Conservation (phyloP, 2,329 filamentous ascomycete genomes). For the Alternaria infectoria region DNA sequence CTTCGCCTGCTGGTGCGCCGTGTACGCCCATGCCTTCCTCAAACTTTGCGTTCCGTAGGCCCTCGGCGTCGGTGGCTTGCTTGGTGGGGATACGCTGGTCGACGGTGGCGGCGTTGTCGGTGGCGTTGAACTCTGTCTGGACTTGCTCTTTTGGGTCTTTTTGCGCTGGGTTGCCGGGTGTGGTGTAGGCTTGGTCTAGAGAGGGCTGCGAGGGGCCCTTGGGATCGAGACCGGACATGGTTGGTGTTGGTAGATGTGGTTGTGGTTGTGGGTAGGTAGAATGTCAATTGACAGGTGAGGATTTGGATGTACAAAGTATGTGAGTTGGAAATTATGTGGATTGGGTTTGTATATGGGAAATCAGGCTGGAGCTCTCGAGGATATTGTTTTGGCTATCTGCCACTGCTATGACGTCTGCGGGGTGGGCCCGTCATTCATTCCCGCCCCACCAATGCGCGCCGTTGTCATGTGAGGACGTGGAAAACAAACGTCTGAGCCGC, state of each 20-base stretch:
- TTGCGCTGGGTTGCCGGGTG: constrained; percentile 53
- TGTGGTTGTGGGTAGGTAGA: not conserved
- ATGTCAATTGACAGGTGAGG: not conserved
- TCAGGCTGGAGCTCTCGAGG: not conserved
- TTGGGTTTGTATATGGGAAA: constrained; percentile 6
- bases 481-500: constrained; percentile 9
- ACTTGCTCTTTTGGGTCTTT: constrained; percentile 50
- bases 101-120: constrained; percentile 31
- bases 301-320: not conserved
- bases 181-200: constrained; percentile 54
- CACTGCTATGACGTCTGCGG: constrained; percentile 40
- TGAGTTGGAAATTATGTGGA: not conserved
- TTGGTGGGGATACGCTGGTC: constrained; percentile 49
- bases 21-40: constrained; percentile 47
- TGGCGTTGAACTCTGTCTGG: constrained; percentile 44
- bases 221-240: constrained; percentile 51
- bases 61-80: constrained; percentile 47
- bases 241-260: constrained; percentile 2
- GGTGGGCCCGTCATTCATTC: constrained; percentile 31
- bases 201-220: constrained; percentile 53
- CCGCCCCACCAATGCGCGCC: constrained; percentile 19
- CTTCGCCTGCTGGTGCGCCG: constrained; percentile 54
- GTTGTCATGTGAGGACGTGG: constrained; percentile 17
- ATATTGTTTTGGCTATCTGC: constrained; percentile 5
- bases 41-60: constrained; percentile 45